Conservation (phyloP, 495 filamentous ascomycete species). For the Penicillium maclennaniae region DNA sequence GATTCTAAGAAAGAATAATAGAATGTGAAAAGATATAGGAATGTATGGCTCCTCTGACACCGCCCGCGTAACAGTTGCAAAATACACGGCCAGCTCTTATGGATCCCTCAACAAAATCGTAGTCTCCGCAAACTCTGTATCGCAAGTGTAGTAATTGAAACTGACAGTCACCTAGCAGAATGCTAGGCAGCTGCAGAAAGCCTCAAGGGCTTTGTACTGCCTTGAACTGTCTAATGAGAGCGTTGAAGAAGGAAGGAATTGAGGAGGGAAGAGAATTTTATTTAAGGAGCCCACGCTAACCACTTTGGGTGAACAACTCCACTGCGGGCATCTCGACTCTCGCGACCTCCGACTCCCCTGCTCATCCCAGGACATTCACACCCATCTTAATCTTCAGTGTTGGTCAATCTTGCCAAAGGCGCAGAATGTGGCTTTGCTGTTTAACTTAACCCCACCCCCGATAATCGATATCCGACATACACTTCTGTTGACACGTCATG, state of each 20-base stretch:
- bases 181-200: slow-evolving; percentile 54
- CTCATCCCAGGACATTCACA: slow-evolving; percentile 1
- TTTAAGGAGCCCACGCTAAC: slow-evolving; percentile 29
- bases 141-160: slow-evolving; percentile 69
- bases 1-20: too few species aligned
- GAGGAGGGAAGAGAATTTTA: slow-evolving; percentile 29
- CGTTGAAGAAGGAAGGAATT: slow-evolving; percentile 51
- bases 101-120: slow-evolving; percentile 58
- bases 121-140: slow-evolving; percentile 79
- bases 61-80: slow-evolving; percentile 67
- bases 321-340: slow-evolving; percentile 9
- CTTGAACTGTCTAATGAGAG: slow-evolving; percentile 86
- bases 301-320: slow-evolving; percentile 22
- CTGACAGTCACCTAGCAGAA: slow-evolving; percentile 61
- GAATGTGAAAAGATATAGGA: slow-evolving; percentile 3
- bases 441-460: slow-evolving; percentile 7
- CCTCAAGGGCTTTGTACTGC: slow-evolving; percentile 52
- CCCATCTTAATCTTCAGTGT: slow-evolving; percentile 4
- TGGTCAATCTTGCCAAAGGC: slow-evolving; percentile 14
- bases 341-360: not conserved
- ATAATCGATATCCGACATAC: slow-evolving; percentile 10
- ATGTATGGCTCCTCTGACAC: slow-evolving; percentile 89
- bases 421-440: slow-evolving; percentile 16
- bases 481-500: slow-evolving; percentile 55
- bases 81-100: slow-evolving; percentile 91